phyloP scores from a whole-genome alignment of 1,284 basidiomycete genomes.

The Cutaneotrichosporon mucoides region DNA sequence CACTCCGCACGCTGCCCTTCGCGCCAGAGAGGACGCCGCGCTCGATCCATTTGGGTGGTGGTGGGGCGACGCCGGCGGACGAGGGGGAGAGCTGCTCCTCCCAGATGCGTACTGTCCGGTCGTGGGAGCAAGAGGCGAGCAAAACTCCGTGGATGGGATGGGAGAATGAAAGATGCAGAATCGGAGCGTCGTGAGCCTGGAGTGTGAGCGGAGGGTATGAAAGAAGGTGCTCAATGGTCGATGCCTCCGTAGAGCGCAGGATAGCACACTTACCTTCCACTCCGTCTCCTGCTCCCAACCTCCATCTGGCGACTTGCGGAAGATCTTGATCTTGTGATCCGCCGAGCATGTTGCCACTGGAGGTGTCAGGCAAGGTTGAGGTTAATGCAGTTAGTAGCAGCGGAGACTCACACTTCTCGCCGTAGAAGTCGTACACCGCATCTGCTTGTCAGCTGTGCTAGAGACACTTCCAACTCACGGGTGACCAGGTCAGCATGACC shows the following conservation, averaged over 20 bases:
- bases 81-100: constrained; percentile 57
- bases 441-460: constrained; percentile 53
- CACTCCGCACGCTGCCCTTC: constrained; percentile 71
- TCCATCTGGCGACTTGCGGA: constrained; percentile 64
- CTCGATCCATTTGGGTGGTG: constrained; percentile 59
- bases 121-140: constrained; percentile 77
- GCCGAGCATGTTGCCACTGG: constrained; percentile 47
- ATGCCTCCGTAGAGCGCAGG: background rate
- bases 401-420: constrained; percentile 57
- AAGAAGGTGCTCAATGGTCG: background rate
- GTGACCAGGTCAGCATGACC: constrained; percentile 50
- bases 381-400: constrained; percentile 31
- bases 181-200: constrained; percentile 82
- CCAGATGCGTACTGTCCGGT: constrained; percentile 85
- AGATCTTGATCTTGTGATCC: constrained; percentile 70
- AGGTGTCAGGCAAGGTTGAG: constrained; percentile 61
- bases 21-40: constrained; percentile 72
- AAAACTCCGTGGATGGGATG: constrained; percentile 84
- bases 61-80: background rate
- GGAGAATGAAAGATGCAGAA: constrained; percentile 78
- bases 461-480: constrained; percentile 26
- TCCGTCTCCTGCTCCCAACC: constrained; percentile 71
- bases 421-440: constrained; percentile 83
- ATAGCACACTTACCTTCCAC: constrained; percentile 65
- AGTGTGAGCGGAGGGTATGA: background rate